These are phyloP conservation scores for Sarocladium kiliense DNA, from an alignment of 2,329 filamentous ascomycete genomes.

Conservation along the genomic window DNA sequence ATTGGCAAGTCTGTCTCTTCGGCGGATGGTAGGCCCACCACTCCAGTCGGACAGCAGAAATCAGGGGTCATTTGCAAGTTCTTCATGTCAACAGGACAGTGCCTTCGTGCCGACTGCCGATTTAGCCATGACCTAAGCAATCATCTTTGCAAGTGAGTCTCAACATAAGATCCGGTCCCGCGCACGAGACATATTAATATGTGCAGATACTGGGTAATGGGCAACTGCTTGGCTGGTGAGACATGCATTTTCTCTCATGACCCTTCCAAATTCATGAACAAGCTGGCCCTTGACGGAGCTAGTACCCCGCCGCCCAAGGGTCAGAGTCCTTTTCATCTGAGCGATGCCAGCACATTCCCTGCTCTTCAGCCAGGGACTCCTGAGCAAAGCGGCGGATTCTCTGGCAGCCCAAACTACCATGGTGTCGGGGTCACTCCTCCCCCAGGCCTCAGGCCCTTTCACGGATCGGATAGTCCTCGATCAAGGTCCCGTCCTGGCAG, in stretches of 20 bases:
- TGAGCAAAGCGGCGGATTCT: conserved; percentile 52
- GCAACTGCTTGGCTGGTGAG: conserved; percentile 88
- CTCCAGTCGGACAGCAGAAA: conserved; percentile 71
- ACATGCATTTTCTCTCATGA: conserved; percentile 98
- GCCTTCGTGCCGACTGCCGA: conserved; percentile 88
- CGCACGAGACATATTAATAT: background rate
- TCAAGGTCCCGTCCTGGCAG: conserved; percentile 80
- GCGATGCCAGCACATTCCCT: conserved; percentile 83
- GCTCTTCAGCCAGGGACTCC: conserved; percentile 55
- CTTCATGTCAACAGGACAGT: conserved; percentile 92
- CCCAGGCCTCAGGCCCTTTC: conserved; percentile 63
- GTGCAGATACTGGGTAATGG: conserved; percentile 85
- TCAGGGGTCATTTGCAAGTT: conserved; percentile 95
- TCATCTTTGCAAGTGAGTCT: conserved; percentile 92
- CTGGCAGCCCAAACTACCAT: conserved; percentile 45
- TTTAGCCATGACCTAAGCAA: conserved; percentile 96
- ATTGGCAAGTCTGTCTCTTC: conserved; percentile 83
- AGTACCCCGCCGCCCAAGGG: conserved; percentile 57
- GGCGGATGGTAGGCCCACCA: conserved; percentile 67
- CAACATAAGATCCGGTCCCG: conserved; percentile 11
- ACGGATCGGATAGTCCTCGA: conserved; percentile 56
- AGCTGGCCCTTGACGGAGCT: conserved; percentile 67
- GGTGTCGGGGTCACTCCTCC: conserved; percentile 58
- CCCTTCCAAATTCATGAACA: conserved; percentile 78
- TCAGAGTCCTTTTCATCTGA: conserved; percentile 69